Percentiles rank a stretch among this genome's conserved stretches.
Conservation (phyloP, 495 filamentous ascomycete species). For the Terfezia claveryi region DNA sequence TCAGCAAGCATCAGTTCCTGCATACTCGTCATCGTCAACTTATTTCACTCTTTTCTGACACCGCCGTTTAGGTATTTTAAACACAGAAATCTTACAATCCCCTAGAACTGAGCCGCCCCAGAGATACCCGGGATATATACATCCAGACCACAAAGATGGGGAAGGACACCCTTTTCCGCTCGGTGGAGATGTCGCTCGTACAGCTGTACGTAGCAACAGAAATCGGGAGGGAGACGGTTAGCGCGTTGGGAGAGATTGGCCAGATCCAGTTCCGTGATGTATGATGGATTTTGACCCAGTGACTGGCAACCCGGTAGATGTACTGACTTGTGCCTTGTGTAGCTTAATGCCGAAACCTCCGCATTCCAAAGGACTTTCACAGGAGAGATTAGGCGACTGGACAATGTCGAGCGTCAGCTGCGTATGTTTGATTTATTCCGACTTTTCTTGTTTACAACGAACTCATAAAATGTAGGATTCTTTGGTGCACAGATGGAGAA, state of each 20-base stretch:
- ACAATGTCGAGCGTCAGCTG: slow-evolving; percentile 94
- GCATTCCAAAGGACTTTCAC: slow-evolving; percentile 96
- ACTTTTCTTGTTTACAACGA: background rate
- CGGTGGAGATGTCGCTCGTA: slow-evolving; percentile 98
- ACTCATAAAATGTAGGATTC: slow-evolving; percentile 36
- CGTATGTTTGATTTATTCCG: slow-evolving; percentile 32
- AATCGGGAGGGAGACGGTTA: slow-evolving; percentile 92
- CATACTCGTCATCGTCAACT: background rate
- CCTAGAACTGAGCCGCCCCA: background rate
- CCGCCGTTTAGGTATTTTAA: background rate
- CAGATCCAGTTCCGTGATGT: slow-evolving; percentile 95
- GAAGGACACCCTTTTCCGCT: slow-evolving; percentile 93
- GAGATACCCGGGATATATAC: background rate
- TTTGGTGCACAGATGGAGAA: slow-evolving; percentile 92
- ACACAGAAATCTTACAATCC: background rate
- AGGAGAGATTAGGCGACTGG: slow-evolving; percentile 83
- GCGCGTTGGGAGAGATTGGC: slow-evolving; percentile 84
- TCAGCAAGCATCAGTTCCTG: background rate
- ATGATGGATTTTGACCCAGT: slow-evolving; percentile 17
- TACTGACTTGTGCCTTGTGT: slow-evolving; percentile 8
- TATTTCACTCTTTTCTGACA: background rate
- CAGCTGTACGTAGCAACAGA: slow-evolving; percentile 98
- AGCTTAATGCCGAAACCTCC: slow-evolving; percentile 79
- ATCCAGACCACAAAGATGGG: slow-evolving; percentile 24
- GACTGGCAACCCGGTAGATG: background rate